Evolutionary conservation across 2,329 filamentous ascomycete species (phyloP), one percentile per base, ranked within the genome.

Genomic region (Fusarium sp.): DNA sequence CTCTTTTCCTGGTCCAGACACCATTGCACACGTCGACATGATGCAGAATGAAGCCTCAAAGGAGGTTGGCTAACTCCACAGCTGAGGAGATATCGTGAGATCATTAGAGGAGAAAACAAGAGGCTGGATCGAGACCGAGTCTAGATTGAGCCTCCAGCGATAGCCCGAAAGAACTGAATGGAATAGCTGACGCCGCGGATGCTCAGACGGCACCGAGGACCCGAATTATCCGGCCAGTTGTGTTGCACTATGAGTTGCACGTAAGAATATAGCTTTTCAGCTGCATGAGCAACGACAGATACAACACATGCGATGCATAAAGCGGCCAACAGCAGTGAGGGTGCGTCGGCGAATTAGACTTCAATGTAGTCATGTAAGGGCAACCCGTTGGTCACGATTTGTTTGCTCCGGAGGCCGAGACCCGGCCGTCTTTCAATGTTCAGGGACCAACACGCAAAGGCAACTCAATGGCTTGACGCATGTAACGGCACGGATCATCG

Each of bases 101-200:
- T 37, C 24, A 33, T 48, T 47, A 39, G 33, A 41, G 29, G 15
- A 29, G 35, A 57, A 6, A 15, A 24, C 8, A 20, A 11, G 37
- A 60, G 52, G 50, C 52, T 60, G 52, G 18, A 31, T 57, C 50
- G 23, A 48, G 57, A 31, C 50, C 33, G 13, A 5, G 15, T 47
- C 50, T 35, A 42, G 8, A 13, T 23, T 29, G 20, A 20, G 31
- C 33, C 38, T 16, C 29, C 3, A 12, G 8, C n/a, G 29, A 24
- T 26, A 57, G 28, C 15, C 37, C 13, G 23, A 23, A 13, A 5
- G n/a, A n/a, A 18, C 35, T 11, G n/a, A 15, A 3, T 5, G 13
- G 8, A 16, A 15, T 7, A n/a, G 18, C 18, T 31, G 9, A 9
- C 11, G 7, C 6, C 31, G 7, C 18, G 33, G 33, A 24, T 16